Conservation (phyloP, 2,329 filamentous ascomycete species). For the Paraphaeosphaeria minitans region DNA sequence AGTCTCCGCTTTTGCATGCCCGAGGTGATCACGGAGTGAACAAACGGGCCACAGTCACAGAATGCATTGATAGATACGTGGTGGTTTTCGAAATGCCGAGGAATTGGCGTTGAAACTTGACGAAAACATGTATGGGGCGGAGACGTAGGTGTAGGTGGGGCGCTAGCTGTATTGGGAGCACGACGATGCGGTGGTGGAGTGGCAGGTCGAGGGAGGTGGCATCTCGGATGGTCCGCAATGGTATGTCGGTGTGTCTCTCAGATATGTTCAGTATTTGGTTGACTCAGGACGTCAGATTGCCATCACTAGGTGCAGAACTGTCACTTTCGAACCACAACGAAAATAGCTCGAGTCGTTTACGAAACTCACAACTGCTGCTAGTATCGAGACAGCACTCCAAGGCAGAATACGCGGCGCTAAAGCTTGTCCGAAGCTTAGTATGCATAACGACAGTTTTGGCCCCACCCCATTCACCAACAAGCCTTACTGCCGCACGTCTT, state of each 20-base stretch:
- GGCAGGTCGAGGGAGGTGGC: no score
- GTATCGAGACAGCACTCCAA: not conserved
- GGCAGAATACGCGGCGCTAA: not conserved
- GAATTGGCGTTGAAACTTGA: conserved; percentile 3
- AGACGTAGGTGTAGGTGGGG: not conserved
- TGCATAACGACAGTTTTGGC: not conserved
- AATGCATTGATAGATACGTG: no score
- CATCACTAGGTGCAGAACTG: not conserved
- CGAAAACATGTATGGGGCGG: not conserved
- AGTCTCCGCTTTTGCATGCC: not conserved
- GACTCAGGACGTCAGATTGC: not conserved
- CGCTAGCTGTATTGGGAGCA: not conserved
- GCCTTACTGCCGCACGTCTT: conserved; percentile 14
- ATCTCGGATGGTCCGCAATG: no score
- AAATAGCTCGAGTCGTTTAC: not conserved
- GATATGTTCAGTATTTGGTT: not conserved
- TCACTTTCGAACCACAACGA: not conserved
- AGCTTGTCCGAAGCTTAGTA: conserved; percentile 7
- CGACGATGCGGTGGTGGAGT: not conserved
- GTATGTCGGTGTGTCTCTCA: not conserved
- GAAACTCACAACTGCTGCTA: not conserved
- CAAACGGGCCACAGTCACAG: no score
- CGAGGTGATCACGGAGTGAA: no score
- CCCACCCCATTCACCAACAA: not conserved
- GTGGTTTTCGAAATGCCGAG: conserved; percentile 10